Percentiles rank a stretch among this genome's conserved stretches.
Evolutionary conservation across 805 yeast species (phyloP).

Genomic region (Hanseniaspora hatyaiensis): DNA sequence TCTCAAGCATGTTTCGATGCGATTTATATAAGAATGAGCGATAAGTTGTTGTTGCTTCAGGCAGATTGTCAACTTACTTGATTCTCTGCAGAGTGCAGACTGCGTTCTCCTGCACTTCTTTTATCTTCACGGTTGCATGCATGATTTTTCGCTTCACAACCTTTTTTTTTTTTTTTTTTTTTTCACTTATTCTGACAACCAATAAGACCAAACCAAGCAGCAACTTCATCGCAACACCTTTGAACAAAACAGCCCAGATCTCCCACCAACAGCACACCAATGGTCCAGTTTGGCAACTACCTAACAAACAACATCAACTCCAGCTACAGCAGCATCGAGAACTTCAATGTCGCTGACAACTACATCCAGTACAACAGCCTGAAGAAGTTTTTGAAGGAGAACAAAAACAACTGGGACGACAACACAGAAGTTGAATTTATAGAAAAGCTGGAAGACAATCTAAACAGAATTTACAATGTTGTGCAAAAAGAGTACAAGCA

Average conservation of each 20-base stretch:
- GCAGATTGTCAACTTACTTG: too few species aligned
- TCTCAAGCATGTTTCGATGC: too few species aligned
- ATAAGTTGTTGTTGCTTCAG: too few species aligned
- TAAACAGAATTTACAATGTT: constrained; percentile 87
- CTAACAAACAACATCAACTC: constrained; percentile 9
- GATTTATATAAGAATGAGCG: too few species aligned
- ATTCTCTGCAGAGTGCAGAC: too few species aligned
- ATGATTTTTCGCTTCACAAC: too few species aligned
- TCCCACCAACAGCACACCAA: constrained; percentile 15
- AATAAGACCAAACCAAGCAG: background rate
- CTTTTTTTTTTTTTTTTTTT: too few species aligned
- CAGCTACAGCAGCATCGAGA: constrained; percentile 54
- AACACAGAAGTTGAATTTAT: constrained; percentile 74
- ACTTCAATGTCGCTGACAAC: constrained; percentile 73
- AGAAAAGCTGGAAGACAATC: constrained; percentile 60
- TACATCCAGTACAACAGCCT: constrained; percentile 80
- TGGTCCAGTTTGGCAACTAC: constrained; percentile 73
- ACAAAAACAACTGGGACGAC: constrained; percentile 57
- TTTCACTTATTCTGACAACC: background rate
- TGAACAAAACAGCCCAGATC: background rate
- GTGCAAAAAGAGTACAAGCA: constrained; percentile 81
- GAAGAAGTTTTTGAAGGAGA: constrained; percentile 49
- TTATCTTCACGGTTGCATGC: too few species aligned
- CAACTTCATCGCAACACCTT: too few species aligned
- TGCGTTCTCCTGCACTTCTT: too few species aligned